Base-by-base conservation (phyloP, 192 early-diverging fungal genomes). In the Obelidium mucronatum region DNA sequence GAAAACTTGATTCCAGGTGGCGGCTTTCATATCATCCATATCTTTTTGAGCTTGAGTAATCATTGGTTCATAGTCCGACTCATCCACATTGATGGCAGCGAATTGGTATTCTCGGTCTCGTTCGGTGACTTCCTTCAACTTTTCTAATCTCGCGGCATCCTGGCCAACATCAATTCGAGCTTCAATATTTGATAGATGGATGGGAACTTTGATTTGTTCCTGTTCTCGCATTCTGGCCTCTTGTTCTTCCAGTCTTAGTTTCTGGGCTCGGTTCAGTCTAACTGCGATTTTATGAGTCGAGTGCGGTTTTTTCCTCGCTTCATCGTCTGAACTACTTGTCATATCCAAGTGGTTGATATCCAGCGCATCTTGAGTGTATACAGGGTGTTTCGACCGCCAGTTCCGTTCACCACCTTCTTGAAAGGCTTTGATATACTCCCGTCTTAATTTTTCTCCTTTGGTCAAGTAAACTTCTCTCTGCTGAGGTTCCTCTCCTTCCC, bases 111-210 rank as follows among this genome's bases (percentile, higher is more conserved):
- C 74, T 6, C 52, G 19, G 65, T 76, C 74, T 6, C 53, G 51
- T 24, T 76, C 74, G 5, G 22, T 13, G 17, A 5, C 22, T 31
- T 56, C 51, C 5, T 54, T 51, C 28, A 63, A 2, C 30, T 76
- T 67, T 52, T 37, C 51, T 17, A 40, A 30, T n/a, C 33, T 19
- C 6, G 39, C 39, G 8, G 17, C 31, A 24, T 62, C 67, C 36
- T 78, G 67, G 13, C 76, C 76, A 74, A 75, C 74, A 36, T 78
- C 48, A 37, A 78, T 78, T 13, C 76, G 55, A 2, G 76, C 76
- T 48, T 78, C 76, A 28, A 78, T 54, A 28, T 73, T 73, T 11
- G 59, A 51, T 19, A 78, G 48, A 52, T 74, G 56, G 17, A 31
- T 44, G 1, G 71, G 56, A 28, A 70, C 66, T 67, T 67, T 62